Conservation (phyloP, 768 basidiomycete species). For the Gymnopilus dilepis region DNA sequence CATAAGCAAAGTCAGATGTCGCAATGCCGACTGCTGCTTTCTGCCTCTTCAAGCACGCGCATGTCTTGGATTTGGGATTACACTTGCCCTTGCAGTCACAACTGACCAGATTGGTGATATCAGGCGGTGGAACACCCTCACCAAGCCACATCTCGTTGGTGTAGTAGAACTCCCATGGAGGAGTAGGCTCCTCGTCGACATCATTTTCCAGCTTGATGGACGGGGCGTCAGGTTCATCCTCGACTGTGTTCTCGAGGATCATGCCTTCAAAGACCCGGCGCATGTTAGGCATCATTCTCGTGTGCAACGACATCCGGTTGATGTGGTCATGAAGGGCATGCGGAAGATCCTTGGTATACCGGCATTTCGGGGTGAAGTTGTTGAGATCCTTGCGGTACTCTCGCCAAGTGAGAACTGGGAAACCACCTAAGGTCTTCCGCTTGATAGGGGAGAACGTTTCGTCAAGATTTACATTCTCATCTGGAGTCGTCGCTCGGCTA, state of each 20-base stretch:
- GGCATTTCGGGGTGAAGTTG: conserved; percentile 39
- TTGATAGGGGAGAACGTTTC: neutral
- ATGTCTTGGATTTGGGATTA: conserved; percentile 73
- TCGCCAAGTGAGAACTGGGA: conserved; percentile 44
- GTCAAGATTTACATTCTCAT: conserved; percentile 8
- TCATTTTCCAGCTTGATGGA: conserved; percentile 70
- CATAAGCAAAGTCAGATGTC: conserved; percentile 69
- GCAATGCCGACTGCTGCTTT: conserved; percentile 38
- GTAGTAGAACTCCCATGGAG: conserved; percentile 88
- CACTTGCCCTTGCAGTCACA: conserved; percentile 82
- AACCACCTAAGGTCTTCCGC: conserved; percentile 36
- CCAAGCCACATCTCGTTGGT: conserved; percentile 82
- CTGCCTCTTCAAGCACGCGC: conserved; percentile 72
- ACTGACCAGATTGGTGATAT: conserved; percentile 58
- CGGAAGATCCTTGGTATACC: conserved; percentile 57
- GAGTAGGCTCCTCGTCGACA: conserved; percentile 70
- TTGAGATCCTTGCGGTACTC: conserved; percentile 38
- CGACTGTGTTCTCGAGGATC: conserved; percentile 67
- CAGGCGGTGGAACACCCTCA: conserved; percentile 69
- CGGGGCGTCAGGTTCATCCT: conserved; percentile 74
- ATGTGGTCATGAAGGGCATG: conserved; percentile 69
- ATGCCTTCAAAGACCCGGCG: conserved; percentile 64
- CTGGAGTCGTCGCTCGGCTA: conserved; percentile 27
- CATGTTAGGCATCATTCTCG: conserved; percentile 47
- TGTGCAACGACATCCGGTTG: conserved; percentile 52